Conservation (phyloP, 1,284 basidiomycete species). For the Moesziomyces antarcticus region DNA sequence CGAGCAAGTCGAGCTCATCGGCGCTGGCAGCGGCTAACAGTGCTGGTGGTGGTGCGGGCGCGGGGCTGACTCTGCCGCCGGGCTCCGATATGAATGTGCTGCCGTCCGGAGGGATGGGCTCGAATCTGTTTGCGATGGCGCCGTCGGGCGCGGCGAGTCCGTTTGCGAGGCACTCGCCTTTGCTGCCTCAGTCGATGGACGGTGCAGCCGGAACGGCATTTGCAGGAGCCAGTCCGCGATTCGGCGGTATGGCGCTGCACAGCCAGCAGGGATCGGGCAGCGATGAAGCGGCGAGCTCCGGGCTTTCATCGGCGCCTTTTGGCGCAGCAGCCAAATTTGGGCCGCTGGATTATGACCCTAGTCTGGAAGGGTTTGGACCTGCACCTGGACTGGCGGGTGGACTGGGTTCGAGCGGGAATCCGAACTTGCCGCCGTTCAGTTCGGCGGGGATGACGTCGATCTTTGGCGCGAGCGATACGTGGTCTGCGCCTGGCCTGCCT, state of each 20-base stretch:
- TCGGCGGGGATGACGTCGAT: slow-evolving; percentile 29
- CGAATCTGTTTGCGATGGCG: slow-evolving; percentile 26
- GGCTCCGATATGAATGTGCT: slow-evolving; percentile 25
- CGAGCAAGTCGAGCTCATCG: slow-evolving; percentile 24
- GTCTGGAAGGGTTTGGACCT: slow-evolving; percentile 37
- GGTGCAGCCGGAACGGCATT: slow-evolving; percentile 3
- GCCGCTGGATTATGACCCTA: slow-evolving; percentile 42
- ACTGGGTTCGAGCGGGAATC: slow-evolving; percentile 4
- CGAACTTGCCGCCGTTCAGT: slow-evolving; percentile 18
- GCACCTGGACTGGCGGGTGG: slow-evolving; percentile 20
- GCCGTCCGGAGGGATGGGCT: slow-evolving; percentile 14
- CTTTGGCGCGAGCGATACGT: slow-evolving; percentile 35
- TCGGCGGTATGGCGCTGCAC: slow-evolving; percentile 17
- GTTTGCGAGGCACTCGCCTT: slow-evolving; percentile 31
- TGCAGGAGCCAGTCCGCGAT: slow-evolving; percentile 31
- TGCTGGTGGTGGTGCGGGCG: slow-evolving; percentile 8
- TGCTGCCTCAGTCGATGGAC: slow-evolving; percentile 29
- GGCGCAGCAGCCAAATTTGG: slow-evolving; percentile 32
- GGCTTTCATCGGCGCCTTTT: slow-evolving; percentile 13
- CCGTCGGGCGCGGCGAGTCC: slow-evolving; percentile 23
- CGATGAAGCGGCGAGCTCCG: neutral
- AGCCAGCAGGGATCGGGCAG: slow-evolving; percentile 1
- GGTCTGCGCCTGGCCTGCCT: slow-evolving; percentile 19
- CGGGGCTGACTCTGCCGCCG: slow-evolving; percentile 19
- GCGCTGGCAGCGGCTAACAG: slow-evolving; percentile 18